These are phyloP conservation scores for Dioszegia aurantiaca DNA, from an alignment of 768 basidiomycete genomes.

Conservation along the genomic window DNA sequence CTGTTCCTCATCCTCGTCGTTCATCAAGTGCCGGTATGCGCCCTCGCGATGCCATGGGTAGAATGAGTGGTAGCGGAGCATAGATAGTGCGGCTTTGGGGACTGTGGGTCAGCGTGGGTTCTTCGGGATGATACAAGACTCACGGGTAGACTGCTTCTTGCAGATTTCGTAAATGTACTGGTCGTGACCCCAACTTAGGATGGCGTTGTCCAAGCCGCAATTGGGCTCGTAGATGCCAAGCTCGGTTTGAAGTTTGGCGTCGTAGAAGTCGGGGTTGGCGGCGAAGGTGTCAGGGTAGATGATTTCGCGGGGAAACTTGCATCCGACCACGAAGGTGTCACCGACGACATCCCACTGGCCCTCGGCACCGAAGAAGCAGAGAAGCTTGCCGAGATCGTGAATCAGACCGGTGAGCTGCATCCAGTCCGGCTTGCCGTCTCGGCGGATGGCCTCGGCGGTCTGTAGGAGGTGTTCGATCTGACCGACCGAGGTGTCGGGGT, in stretches of 20 bases:
- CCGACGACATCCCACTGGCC: constrained; percentile 96
- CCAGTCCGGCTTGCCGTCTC: constrained; percentile 53
- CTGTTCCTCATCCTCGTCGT: constrained; percentile 58
- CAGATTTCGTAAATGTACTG: constrained; percentile 86
- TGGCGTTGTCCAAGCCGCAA: constrained; percentile 51
- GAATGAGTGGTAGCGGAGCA: constrained; percentile 94
- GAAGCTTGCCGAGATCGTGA: constrained; percentile 84
- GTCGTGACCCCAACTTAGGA: constrained; percentile 82
- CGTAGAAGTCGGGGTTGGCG: constrained; percentile 48
- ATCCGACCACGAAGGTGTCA: constrained; percentile 78
- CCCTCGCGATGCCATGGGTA: constrained; percentile 93
- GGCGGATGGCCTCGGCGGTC: constrained; percentile 51
- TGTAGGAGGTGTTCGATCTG: constrained; percentile 90
- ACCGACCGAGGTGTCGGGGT: constrained; percentile 63
- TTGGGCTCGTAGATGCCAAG: constrained; percentile 48
- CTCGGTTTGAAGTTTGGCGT: constrained; percentile 44
- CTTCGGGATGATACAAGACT: constrained; percentile 11
- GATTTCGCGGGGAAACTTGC: constrained; percentile 68
- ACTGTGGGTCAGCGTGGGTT: constrained; percentile 46
- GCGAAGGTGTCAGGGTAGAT: constrained; percentile 51
- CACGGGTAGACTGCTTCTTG: constrained; percentile 69
- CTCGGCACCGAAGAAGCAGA: constrained; percentile 64
- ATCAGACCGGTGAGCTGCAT: constrained; percentile 72
- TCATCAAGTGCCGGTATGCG: constrained; percentile 76
- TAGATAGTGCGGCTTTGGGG: constrained; percentile 75